Base-by-base conservation (phyloP, 768 basidiomycete genomes). In the Leucosporidium yakuticum region DNA sequence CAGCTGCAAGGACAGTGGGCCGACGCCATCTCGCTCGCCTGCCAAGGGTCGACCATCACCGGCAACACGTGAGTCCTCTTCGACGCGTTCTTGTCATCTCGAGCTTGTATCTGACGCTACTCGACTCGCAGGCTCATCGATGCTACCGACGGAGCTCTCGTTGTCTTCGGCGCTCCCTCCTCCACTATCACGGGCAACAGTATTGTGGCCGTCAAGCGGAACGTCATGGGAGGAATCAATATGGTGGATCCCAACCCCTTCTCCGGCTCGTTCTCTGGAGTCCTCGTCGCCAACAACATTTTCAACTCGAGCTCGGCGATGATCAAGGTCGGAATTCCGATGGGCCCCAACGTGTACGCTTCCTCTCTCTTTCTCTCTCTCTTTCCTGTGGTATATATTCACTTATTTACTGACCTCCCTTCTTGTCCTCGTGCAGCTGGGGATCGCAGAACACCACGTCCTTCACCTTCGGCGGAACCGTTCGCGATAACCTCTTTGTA, bases 11-110 rank as follows among this genome's bases (percentile, higher is more conserved):
- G 62, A 58, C 51, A 67, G 50, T 69, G 75, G 76, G 76, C 77
- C 31, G 77, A 77, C 61, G 77, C 76, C 21, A 75, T 77, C 55
- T 74, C 71, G 21, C 29, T 75, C 58, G 69, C 74, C 1, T 77
- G 77, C 71, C 63, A 60, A 27, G 60, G 58, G 8, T 70, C 68
- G n/a, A 58, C 61, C 25, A 71, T 77, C 61, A 67, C 67, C 8
- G 65, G 65, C 61, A 77, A 77, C 68, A 68, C 62, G 75, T 36
- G 71, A 12, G 69, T 55, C 27, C n/a, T n/a, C n/a, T n/a, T n/a
- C n/a, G n/a, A n/a, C n/a, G n/a, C n/a, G n/a, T n/a, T n/a, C n/a
- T n/a, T n/a, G n/a, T n/a, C n/a, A n/a, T n/a, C n/a, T n/a, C n/a
- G n/a, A n/a, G n/a, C n/a, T n/a, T n/a, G n/a, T n/a, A n/a, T n/a